These are phyloP conservation scores for Triticum dicoccoides DNA, from an alignment of 176 grass and related monocot species.

Conservation along the genomic window DNA sequence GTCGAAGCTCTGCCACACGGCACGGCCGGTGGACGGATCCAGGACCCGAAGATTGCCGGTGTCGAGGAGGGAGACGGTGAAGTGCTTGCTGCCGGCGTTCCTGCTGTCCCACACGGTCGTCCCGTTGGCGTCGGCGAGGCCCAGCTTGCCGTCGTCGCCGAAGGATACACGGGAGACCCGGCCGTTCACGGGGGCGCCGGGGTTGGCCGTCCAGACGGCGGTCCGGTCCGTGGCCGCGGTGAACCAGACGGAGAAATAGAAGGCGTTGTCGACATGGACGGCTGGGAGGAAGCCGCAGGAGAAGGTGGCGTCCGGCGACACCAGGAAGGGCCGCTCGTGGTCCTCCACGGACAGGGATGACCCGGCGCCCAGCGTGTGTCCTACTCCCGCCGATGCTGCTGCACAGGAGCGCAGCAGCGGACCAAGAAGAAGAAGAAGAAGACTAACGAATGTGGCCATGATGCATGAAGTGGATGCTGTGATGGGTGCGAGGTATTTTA, in stretches of 20 bases:
- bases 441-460: background rate
- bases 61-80: conserved; percentile 31
- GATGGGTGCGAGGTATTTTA: too few species aligned
- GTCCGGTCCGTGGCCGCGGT: background rate
- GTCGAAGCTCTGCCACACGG: background rate
- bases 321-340: background rate
- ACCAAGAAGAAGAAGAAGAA: background rate
- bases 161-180: conserved; percentile 25
- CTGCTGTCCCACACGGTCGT: conserved; percentile 49
- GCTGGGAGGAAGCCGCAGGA: conserved; percentile 28
- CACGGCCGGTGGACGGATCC: background rate
- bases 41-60: background rate
- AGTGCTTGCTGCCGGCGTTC: background rate
- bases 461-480: too few species aligned
- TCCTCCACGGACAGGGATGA: conserved; percentile 30
- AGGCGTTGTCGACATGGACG: conserved; percentile 16
- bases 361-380: background rate
- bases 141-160: conserved; percentile 36
- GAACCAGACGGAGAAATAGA: conserved; percentile 59
- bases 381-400: background rate
- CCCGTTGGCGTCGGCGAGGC: conserved; percentile 40
- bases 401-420: background rate
- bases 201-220: background rate
- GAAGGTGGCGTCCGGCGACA: conserved; percentile 14
- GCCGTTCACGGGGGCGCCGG: background rate